A percentile compares a stretch with the other conserved stretches of the same genome.
These are phyloP conservation scores for Furcasterigmium sp. DNA, from an alignment of 2,329 filamentous ascomycete species.

Conservation along the genomic window DNA sequence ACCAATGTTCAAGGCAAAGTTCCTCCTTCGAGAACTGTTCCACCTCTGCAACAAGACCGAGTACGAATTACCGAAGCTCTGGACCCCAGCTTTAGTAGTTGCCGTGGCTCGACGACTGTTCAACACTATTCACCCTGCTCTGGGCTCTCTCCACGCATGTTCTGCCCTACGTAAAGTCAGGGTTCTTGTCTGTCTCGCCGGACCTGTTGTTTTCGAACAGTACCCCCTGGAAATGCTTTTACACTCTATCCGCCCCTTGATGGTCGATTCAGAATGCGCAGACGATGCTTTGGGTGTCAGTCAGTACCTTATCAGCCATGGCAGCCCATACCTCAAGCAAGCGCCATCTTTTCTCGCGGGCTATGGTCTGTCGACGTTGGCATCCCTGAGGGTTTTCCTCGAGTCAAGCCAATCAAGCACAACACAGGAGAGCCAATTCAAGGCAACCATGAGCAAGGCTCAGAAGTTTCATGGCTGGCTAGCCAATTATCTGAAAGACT, in stretches of 20 bases:
- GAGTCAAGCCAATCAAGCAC: slow-evolving; percentile 71
- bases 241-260: slow-evolving; percentile 70
- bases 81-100: slow-evolving; percentile 70
- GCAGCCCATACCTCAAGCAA: slow-evolving; percentile 57
- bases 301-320: slow-evolving; percentile 73
- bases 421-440: slow-evolving; percentile 79
- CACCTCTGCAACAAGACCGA: slow-evolving; percentile 71
- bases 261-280: slow-evolving; percentile 80
- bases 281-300: slow-evolving; percentile 85
- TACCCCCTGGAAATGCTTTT: slow-evolving; percentile 91
- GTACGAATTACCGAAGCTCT: slow-evolving; percentile 60
- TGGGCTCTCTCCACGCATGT: slow-evolving; percentile 83
- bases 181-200: slow-evolving; percentile 74
- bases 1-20: slow-evolving; percentile 76
- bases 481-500: slow-evolving; percentile 59
- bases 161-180: slow-evolving; percentile 82
- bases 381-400: slow-evolving; percentile 72
- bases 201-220: slow-evolving; percentile 62
- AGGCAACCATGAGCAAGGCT: slow-evolving; percentile 69
- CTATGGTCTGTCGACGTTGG: slow-evolving; percentile 71
- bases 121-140: slow-evolving; percentile 72
- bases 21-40: slow-evolving; percentile 68
- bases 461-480: slow-evolving; percentile 77
- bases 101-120: slow-evolving; percentile 73
- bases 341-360: slow-evolving; percentile 75